These are phyloP conservation scores for Chamaenerion angustifolium DNA, from an alignment of 345 rosid species.

Conservation along the genomic window DNA sequence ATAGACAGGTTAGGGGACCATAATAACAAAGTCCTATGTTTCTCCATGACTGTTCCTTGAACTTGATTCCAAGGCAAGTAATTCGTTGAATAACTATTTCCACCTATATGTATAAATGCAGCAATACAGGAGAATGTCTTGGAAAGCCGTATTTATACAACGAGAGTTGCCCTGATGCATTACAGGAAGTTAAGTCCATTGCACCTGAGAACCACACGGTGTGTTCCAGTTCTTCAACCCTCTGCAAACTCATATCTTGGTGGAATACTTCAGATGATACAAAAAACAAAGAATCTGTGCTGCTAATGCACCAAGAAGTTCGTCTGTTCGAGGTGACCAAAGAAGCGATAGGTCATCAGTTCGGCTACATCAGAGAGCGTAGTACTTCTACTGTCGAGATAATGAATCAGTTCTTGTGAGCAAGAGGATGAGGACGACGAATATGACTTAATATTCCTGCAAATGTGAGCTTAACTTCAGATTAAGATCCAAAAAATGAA, in stretches of 20 bases:
- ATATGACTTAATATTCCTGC: too few relatives aligned
- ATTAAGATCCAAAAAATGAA: too few relatives aligned
- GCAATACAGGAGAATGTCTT: slow-evolving; percentile 54
- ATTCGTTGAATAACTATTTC: not conserved
- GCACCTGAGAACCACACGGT: slow-evolving; percentile 89
- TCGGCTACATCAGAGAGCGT: too few relatives aligned
- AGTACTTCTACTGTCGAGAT: too few relatives aligned
- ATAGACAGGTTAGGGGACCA: slow-evolving; percentile 37
- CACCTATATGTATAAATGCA: slow-evolving; percentile 16
- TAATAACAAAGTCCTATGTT: not conserved
- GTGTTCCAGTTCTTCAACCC: slow-evolving; percentile 74
- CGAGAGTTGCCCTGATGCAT: slow-evolving; percentile 69
- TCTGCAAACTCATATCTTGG: slow-evolving; percentile 92
- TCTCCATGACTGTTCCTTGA: not conserved
- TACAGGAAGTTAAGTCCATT: slow-evolving; percentile 53
- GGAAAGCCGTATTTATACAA: slow-evolving; percentile 68
- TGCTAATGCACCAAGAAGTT: slow-evolving; percentile 73
- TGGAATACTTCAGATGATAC: slow-evolving; percentile 35
- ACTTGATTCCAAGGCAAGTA: not conserved
- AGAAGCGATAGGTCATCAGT: too few relatives aligned
- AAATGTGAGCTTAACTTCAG: too few relatives aligned
- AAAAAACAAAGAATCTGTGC: slow-evolving; percentile 28
- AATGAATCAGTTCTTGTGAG: too few relatives aligned
- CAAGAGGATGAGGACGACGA: too few relatives aligned
- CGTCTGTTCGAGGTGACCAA: too few relatives aligned